Percentiles rank a stretch among this genome's conserved stretches.
Conservation (phyloP, 495 filamentous ascomycete genomes). For the Parmelia sp. region DNA sequence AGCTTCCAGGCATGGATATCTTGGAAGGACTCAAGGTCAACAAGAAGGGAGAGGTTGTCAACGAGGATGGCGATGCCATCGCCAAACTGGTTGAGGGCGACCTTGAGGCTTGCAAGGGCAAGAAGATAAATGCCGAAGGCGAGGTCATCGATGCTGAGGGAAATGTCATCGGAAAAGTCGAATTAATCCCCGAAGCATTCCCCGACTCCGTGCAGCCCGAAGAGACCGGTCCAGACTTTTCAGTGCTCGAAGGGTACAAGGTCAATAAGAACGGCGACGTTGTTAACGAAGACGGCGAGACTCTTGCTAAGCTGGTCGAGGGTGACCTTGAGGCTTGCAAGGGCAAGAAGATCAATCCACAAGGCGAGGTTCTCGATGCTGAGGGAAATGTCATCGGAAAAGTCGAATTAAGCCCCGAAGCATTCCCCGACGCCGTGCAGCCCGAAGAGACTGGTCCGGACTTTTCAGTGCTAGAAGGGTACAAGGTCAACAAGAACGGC, state of each 20-base stretch:
- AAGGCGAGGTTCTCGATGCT: constrained; percentile 41
- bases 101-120: constrained; percentile 37
- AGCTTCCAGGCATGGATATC: constrained; percentile 20
- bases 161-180: constrained; percentile 33
- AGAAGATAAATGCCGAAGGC: constrained; percentile 45
- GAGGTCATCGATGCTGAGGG: constrained; percentile 38
- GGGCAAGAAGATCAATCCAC: constrained; percentile 44
- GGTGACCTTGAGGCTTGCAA: constrained; percentile 37
- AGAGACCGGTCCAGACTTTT: constrained; percentile 40
- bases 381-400: constrained; percentile 34
- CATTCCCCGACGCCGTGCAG: constrained; percentile 38
- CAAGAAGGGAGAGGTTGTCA: constrained; percentile 60
- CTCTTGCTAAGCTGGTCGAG: constrained; percentile 39
- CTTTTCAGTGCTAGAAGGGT: constrained; percentile 54
- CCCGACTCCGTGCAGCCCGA: constrained; percentile 40
- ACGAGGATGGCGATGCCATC: constrained; percentile 45
- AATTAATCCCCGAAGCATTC: constrained; percentile 27
- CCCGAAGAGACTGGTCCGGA: constrained; percentile 37
- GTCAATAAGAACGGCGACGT: constrained; percentile 71
- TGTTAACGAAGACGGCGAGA: constrained; percentile 45
- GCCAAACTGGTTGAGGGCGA: constrained; percentile 40
- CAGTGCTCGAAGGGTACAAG: constrained; percentile 53
- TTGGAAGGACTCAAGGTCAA: constrained; percentile 54
- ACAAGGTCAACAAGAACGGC: constrained; percentile 66
- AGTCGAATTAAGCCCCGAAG: constrained; percentile 25